These are phyloP conservation scores for Dendrocalamus sinicus DNA, from an alignment of 176 grass and related monocot species.

Conservation along the genomic window DNA sequence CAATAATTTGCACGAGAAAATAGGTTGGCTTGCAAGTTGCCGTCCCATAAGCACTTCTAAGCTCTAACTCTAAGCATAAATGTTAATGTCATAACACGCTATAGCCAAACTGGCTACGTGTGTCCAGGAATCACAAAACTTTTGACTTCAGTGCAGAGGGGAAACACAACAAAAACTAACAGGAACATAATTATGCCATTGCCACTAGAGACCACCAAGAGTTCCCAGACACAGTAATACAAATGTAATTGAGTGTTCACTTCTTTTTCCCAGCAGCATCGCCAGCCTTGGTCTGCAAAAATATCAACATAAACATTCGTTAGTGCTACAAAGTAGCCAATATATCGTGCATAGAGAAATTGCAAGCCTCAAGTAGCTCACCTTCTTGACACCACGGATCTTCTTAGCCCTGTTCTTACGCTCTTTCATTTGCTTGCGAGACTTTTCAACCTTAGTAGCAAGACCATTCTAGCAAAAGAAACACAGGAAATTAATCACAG, in stretches of 20 bases:
- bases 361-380: conserved; percentile 1
- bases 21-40: conserved; percentile 15
- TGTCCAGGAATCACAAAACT: conserved; percentile 41
- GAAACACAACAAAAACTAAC: conserved; percentile 30
- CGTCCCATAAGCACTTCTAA: not conserved
- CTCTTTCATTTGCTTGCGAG: conserved; percentile 85
- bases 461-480: conserved; percentile 62
- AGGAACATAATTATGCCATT: conserved; percentile 35
- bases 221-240: conserved; percentile 17
- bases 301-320: not conserved
- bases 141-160: conserved; percentile 8
- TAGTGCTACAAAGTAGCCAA: not conserved
- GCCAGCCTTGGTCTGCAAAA: conserved; percentile 69
- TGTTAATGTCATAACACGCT: conserved; percentile 42
- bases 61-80: conserved; percentile 4
- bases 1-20: not conserved
- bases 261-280: conserved; percentile 75
- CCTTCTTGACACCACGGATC: conserved; percentile 78
- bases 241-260: conserved; percentile 43
- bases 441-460: conserved; percentile 76
- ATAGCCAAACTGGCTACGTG: conserved; percentile 40
- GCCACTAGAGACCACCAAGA: conserved; percentile 29
- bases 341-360: not conserved
- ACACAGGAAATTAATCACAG: not conserved
- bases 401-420: conserved; percentile 83